These are phyloP conservation scores for Stentor roeselii DNA, from an alignment of 73 alveolate species.

Conservation along the genomic window DNA sequence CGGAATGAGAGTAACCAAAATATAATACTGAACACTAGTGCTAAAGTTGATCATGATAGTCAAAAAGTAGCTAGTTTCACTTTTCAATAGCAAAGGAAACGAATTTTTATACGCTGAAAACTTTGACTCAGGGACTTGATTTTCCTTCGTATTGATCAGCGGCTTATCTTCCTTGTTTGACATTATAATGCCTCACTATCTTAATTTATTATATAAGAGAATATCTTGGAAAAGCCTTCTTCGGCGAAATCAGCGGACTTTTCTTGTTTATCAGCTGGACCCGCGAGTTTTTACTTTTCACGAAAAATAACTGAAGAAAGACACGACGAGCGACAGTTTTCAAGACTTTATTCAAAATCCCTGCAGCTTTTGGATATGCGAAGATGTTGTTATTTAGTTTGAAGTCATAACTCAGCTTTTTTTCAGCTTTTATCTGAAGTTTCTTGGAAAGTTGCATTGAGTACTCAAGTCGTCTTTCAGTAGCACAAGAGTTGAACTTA, in stretches of 20 bases:
- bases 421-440: not conserved
- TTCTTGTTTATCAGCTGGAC: too few species aligned
- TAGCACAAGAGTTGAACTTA: not conserved
- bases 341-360: not conserved
- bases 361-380: not conserved
- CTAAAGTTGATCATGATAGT: not conserved
- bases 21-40: not conserved
- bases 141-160: too few species aligned
- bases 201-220: too few species aligned
- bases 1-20: not conserved
- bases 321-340: not conserved
- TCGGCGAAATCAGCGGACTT: too few species aligned
- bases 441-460: not conserved
- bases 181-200: too few species aligned
- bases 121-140: too few species aligned
- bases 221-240: too few species aligned
- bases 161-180: too few species aligned
- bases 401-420: not conserved
- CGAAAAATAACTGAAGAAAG: not conserved
- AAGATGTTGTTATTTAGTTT: too few species aligned
- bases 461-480: slow-evolving; percentile 1
- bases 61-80: not conserved
- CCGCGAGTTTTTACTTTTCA: not conserved
- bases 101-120: too few species aligned
- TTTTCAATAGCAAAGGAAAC: too few species aligned